Base-by-base conservation (phyloP, 176 grass and related monocot genomes). In the Secale cereale region DNA sequence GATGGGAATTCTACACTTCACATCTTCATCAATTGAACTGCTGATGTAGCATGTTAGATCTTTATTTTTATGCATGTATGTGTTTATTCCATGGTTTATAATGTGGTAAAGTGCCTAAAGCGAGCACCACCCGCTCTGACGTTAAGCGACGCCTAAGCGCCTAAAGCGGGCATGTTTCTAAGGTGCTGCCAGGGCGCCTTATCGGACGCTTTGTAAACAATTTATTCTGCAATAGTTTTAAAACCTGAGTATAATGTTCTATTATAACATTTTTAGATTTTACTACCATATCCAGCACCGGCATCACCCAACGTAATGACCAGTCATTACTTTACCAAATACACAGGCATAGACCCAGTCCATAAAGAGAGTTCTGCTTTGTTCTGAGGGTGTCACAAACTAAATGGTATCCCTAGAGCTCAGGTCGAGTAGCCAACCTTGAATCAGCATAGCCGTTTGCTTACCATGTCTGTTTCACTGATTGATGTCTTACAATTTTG, bases 41-140 rank as follows among this genome's bases (percentile, higher is more conserved):
- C 67, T 75, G 40, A 80, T 80, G 71, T 87, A 56, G 76, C 30
- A 75, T 23, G 63, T 15, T 79, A 85, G 40, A 81, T 62, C 36
- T 82, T 61, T 45, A 15, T 17, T n/a, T 43, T n/a, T 62, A 31
- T 61, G 8, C 19, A 27, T 77, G 22, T 71, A 5, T 76, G 29
- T 67, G 31, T 5, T 23, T 67, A 76, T 67, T 54, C 50, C 50
- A 40, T 40, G 36, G 36, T 37, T 37, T 37, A 37, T 37, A 37
- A 8, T 37, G 36, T 8, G 36, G 36, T 9, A 37, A 37, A 37
- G 36, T 37, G 36, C 36, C 36, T 37, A 37, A 37, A 37, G 36
- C 36, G 36, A 37, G 36, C 36, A 37, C 36, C 36, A 37, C 36
- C 36, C 9, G 36, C 36, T 37, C 36, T 37, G 36, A 37, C 8